Evolutionary conservation across 805 yeast species (phyloP).

Genomic region (Wickerhamomyces queroliae): DNA sequence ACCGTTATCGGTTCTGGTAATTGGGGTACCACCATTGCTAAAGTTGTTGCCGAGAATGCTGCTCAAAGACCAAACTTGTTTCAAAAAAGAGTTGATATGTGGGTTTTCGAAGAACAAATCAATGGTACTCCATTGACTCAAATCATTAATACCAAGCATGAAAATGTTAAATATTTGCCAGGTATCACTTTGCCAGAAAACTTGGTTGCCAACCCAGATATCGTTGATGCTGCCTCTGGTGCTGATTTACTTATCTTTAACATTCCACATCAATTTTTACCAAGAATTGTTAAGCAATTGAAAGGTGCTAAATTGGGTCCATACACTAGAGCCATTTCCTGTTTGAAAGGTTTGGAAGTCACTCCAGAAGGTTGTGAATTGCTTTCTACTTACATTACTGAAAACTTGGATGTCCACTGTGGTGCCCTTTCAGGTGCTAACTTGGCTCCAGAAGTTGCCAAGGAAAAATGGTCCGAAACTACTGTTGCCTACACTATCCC

Average conservation of each 20-base stretch:
- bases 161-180: conserved; percentile 94
- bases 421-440: conserved; percentile 98
- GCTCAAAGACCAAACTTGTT: conserved; percentile 68
- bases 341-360: conserved; percentile 88
- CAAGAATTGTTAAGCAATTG: conserved; percentile 68
- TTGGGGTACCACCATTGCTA: conserved; percentile 98
- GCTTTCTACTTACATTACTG: conserved; percentile 72
- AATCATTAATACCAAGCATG: conserved; percentile 84
- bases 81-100: conserved; percentile 77
- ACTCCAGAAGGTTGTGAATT: conserved; percentile 79
- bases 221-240: conserved; percentile 66
- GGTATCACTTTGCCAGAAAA: conserved; percentile 81
- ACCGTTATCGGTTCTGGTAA: conserved; percentile 94
- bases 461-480: conserved; percentile 94
- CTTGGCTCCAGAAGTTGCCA: conserved; percentile 95
- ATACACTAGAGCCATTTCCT: conserved; percentile 81
- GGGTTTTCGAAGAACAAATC: conserved; percentile 89
- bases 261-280: conserved; percentile 95
- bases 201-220: conserved; percentile 80
- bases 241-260: conserved; percentile 90
- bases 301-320: conserved; percentile 63
- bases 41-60: conserved; percentile 87
- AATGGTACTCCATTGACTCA: conserved; percentile 74
- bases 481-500: conserved; percentile 89
- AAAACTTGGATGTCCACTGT: conserved; percentile 79